phyloP scores from a whole-genome alignment of 1,284 basidiomycete genomes.

The Volvariella volvacea region DNA sequence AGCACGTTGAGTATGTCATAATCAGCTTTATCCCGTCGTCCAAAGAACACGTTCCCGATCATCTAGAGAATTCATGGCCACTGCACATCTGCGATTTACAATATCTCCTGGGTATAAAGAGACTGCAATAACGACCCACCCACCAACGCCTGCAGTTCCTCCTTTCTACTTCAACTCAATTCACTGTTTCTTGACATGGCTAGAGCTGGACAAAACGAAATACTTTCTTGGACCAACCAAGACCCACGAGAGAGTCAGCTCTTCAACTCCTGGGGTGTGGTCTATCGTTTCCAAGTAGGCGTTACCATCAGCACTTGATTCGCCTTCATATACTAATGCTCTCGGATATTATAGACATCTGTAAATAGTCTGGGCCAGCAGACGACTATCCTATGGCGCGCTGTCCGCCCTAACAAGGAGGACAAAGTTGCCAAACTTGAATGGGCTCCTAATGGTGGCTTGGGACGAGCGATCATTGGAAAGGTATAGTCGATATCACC shows the following conservation, averaged over 20 bases:
- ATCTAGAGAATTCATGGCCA: conserved; percentile 45
- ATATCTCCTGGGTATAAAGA: conserved; percentile 25
- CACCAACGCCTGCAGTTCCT: conserved; percentile 14
- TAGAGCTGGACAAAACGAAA: conserved; percentile 47
- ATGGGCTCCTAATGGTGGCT: conserved; percentile 71
- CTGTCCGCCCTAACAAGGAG: conserved; percentile 73
- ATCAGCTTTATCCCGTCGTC: conserved; percentile 62
- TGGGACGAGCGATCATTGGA: conserved; percentile 76
- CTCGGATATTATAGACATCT: conserved; percentile 56
- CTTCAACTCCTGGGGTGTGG: conserved; percentile 72
- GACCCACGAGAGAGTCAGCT: conserved; percentile 76
- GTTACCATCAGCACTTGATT: no score
- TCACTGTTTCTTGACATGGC: conserved; percentile 35
- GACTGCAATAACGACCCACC: conserved; percentile 17
- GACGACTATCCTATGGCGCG: conserved; percentile 68
- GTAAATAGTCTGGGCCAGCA: conserved; percentile 55
- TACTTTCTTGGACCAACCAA: conserved; percentile 79
- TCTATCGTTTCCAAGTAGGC: conserved; percentile 74
- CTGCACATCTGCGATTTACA: conserved; percentile 28
- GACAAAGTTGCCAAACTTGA: conserved; percentile 81
- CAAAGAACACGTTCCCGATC: conserved; percentile 70
- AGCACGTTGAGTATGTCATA: conserved; percentile 63
- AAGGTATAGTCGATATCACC: conserved; percentile 42
- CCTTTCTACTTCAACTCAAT: conserved; percentile 20
- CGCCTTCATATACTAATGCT: no score